phyloP scores from a whole-genome alignment of 257 asterid species.

The Solanum etuberosum region DNA sequence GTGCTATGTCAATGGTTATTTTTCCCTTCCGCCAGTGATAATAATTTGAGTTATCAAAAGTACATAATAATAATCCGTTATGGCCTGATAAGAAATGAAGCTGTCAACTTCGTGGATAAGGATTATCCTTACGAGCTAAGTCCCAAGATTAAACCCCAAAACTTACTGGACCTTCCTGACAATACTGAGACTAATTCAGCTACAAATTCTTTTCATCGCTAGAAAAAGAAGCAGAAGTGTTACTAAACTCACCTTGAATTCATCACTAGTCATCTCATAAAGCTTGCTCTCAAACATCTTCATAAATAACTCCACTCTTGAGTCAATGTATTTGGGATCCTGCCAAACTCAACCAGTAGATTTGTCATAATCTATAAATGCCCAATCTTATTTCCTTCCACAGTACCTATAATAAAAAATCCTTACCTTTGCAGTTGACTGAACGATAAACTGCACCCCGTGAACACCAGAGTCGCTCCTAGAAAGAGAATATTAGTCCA shows the following conservation, averaged over 20 bases:
- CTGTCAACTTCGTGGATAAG: background rate
- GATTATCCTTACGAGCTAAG: background rate
- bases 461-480: conserved; percentile 91
- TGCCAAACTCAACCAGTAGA: conserved; percentile 25
- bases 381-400: background rate
- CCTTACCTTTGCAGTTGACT: conserved; percentile 76
- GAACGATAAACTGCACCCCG: conserved; percentile 87
- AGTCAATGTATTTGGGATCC: conserved; percentile 89
- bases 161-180: background rate
- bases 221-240: background rate
- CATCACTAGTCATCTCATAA: conserved; percentile 68
- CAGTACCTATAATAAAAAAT: background rate
- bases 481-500: background rate
- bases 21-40: background rate
- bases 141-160: background rate
- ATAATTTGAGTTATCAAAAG: background rate
- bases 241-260: conserved; percentile 53
- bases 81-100: background rate
- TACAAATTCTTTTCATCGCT: background rate
- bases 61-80: background rate
- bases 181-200: background rate
- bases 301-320: conserved; percentile 75
- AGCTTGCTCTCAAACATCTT: conserved; percentile 82
- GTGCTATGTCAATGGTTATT: background rate
- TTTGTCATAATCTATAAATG: background rate